Percentiles rank a stretch among this genome's conserved stretches.
Conservation (phyloP, 2,329 filamentous ascomycete genomes). For the Cladobotryum protrusum region DNA sequence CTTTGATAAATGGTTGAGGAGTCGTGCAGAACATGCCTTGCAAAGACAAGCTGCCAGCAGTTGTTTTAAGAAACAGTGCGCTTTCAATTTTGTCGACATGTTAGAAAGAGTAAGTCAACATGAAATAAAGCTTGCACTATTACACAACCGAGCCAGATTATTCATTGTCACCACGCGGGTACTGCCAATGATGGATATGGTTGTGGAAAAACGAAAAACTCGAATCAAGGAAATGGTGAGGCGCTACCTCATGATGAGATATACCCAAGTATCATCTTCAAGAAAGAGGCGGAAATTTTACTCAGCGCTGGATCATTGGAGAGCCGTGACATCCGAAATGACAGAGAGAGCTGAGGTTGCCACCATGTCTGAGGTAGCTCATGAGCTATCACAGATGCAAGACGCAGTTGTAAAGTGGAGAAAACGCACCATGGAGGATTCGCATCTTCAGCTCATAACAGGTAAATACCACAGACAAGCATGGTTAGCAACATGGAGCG, state of each 20-base stretch:
- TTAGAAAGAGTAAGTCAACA: constrained; percentile 12
- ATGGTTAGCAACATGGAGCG: constrained; percentile 20
- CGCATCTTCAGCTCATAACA: constrained; percentile 15
- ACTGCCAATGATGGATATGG: constrained; percentile 21
- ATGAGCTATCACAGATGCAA: constrained; percentile 11
- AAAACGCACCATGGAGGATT: constrained; percentile 7
- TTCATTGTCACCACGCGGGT: constrained; percentile 26
- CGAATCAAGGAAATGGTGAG: constrained; percentile 25
- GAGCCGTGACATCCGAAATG: constrained; percentile 11
- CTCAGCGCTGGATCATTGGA: constrained; percentile 26
- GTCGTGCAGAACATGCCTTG: constrained; percentile 16
- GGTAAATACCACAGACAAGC: constrained; percentile 16
- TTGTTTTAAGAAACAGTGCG: constrained; percentile 10
- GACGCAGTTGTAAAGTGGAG: constrained; percentile 8
- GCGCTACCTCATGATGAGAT: constrained; percentile 29
- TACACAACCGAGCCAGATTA: constrained; percentile 23
- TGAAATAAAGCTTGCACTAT: constrained; percentile 13
- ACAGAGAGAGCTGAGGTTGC: constrained; percentile 14
- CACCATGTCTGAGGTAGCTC: constrained; percentile 12
- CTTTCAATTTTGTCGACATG: constrained; percentile 12
- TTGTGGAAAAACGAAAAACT: constrained; percentile 20
- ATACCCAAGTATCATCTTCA: constrained; percentile 28
- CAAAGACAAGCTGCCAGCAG: constrained; percentile 12
- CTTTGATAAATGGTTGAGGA: constrained; percentile 25
- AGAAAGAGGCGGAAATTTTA: constrained; percentile 29